Percentiles rank a stretch among this genome's conserved stretches.
phyloP scores from a whole-genome alignment of 176 grass and related monocot species.

The Cenchrus fungigraminus region DNA sequence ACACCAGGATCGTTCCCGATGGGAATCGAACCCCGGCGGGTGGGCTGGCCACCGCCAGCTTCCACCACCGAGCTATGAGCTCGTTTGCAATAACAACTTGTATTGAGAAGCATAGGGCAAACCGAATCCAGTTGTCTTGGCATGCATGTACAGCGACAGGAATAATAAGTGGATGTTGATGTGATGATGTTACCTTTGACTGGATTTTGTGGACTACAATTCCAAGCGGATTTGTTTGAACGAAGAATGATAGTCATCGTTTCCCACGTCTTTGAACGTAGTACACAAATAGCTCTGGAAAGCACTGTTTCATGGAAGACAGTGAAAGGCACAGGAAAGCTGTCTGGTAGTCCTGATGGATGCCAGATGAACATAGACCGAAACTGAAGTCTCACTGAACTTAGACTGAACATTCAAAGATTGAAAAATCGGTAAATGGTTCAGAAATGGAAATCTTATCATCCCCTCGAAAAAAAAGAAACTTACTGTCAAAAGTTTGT shows the following conservation, averaged over 20 bases:
- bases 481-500: background rate
- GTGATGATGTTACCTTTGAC: background rate
- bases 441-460: background rate
- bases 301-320: background rate
- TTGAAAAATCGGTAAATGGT: background rate
- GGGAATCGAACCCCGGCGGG: no score
- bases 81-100: no score
- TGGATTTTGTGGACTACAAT: background rate
- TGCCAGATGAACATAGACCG: background rate
- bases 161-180: background rate
- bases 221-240: conserved; percentile 36
- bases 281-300: background rate
- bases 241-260: background rate
- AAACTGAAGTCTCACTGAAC: background rate
- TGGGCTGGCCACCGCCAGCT: no score
- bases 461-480: background rate
- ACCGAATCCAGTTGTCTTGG: background rate
- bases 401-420: background rate
- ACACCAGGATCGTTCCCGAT: no score
- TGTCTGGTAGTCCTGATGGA: background rate
- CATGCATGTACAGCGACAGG: background rate
- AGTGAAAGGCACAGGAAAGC: background rate
- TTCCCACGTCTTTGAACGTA: background rate
- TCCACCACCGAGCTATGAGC: no score
- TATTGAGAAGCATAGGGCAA: background rate